Evolutionary conservation across 108 stramenopile genomes (phyloP).

Genomic region (Thalassiosira profunda): DNA sequence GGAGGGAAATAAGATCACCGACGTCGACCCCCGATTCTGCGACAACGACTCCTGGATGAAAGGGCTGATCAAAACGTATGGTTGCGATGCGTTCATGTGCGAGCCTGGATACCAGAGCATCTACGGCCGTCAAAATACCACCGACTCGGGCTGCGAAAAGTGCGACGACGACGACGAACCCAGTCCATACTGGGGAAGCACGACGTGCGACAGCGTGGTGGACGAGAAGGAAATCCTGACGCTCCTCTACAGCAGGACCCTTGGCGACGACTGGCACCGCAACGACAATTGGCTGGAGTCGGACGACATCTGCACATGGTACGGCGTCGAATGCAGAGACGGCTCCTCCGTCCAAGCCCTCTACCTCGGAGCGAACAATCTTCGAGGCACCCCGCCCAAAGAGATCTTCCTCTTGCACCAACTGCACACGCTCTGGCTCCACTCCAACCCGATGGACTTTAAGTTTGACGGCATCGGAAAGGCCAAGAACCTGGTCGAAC

Average conservation of each 20-base stretch:
- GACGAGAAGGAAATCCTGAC: conserved; percentile 69
- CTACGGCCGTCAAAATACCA: conserved; percentile 65
- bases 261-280: conserved; percentile 56
- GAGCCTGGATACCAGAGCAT: conserved; percentile 61
- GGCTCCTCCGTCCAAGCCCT: conserved; percentile 67
- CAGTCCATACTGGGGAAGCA: conserved; percentile 66
- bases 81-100: conserved; percentile 80
- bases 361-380: conserved; percentile 74
- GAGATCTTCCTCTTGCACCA: conserved; percentile 77
- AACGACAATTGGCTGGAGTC: conserved; percentile 73
- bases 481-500: conserved; percentile 64
- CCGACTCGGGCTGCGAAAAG: conserved; percentile 47
- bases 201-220: conserved; percentile 50
- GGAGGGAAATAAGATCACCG: conserved; percentile 66
- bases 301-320: conserved; percentile 74
- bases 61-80: conserved; percentile 54
- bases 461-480: conserved; percentile 81
- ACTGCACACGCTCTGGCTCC: conserved; percentile 75
- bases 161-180: conserved; percentile 58
- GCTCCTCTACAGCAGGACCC: conserved; percentile 61
- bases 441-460: conserved; percentile 82
- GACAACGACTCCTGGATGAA: conserved; percentile 68
- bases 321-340: conserved; percentile 73
- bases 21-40: conserved; percentile 63
- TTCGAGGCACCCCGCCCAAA: conserved; percentile 72